phyloP scores from a whole-genome alignment of 164 flowering plant genomes.

The Liquidambar formosana region DNA sequence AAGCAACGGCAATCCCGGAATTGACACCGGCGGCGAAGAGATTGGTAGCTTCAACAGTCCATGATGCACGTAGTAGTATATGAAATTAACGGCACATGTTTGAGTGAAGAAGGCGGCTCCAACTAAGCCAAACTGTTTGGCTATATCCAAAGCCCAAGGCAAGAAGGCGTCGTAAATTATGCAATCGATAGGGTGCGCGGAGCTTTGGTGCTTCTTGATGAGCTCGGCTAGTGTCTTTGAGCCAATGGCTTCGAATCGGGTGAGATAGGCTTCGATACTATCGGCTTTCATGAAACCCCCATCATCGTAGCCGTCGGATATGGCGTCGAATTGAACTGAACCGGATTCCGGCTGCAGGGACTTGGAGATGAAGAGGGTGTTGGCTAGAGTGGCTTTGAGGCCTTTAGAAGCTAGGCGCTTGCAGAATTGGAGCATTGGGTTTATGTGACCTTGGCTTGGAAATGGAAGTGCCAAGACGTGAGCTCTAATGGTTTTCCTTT shows the following conservation, averaged over 20 bases:
- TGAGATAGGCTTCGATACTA: slow-evolving; percentile 20
- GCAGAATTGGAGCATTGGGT: slow-evolving; percentile 39
- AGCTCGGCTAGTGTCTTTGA: slow-evolving; percentile 32
- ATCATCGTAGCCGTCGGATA: slow-evolving; percentile 44
- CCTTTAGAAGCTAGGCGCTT: slow-evolving; percentile 34
- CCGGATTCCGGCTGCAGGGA: slow-evolving; percentile 8
- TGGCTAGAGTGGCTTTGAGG: slow-evolving; percentile 18
- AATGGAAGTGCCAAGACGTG: slow-evolving; percentile 31
- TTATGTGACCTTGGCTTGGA: slow-evolving; percentile 42
- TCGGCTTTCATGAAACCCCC: slow-evolving; percentile 32
- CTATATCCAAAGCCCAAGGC: slow-evolving; percentile 43
- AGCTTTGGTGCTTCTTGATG: slow-evolving; percentile 14
- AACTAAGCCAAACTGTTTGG: slow-evolving; percentile 19
- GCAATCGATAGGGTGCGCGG: slow-evolving; percentile 25
- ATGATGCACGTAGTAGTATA: slow-evolving; percentile 23
- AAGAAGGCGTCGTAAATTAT: slow-evolving; percentile 43
- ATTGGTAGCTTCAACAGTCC: slow-evolving; percentile 18
- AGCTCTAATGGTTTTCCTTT: slow-evolving; percentile 2
- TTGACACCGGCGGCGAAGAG: slow-evolving; percentile 10
- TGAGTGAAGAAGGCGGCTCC: slow-evolving; percentile 38
- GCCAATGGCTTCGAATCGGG: slow-evolving; percentile 28
- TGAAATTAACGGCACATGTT: slow-evolving; percentile 27
- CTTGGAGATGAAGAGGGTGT: slow-evolving; percentile 20
- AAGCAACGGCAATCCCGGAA: slow-evolving; percentile 31
- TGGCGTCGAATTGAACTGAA: slow-evolving; percentile 25